Evolutionary conservation across 2,329 filamentous ascomycete species (phyloP), one percentile per base, ranked within the genome.

Genomic region (Cyphellophora attinorum): DNA sequence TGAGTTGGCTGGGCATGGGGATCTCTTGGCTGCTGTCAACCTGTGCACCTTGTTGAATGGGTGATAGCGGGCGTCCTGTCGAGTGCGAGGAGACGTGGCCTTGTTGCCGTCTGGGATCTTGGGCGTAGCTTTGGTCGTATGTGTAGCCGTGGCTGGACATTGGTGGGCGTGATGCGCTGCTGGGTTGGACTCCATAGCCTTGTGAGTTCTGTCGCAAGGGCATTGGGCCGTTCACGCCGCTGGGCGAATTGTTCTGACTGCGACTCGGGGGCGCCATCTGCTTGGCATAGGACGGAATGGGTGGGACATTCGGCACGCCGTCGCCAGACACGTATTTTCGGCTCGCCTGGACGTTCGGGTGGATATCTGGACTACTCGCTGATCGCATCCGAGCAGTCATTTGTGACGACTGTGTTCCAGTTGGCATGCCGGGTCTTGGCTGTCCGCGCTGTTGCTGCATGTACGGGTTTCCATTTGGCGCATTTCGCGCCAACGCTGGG

Each of bases 321-420:
- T 68, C 64, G 19, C 60, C 55, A 56, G 65, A 59, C 59, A 52
- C 56, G 41, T 64, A 64, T 31, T 63, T 63, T 39, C 61, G 57
- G 11, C 56, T 51, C 29, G 68, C 63, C 19, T 69, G 66, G 31
- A 70, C 70, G 44, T 72, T 70, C 34, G 78, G 73, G 34, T 93
- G 85, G 49, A 94, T 94, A 56, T 96, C 88, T 5, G 91, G 89
- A 44, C 88, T 95, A 62, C 89, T 96, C 52, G 93, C 93, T 23
- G 88, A 94, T 45, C 91, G 76, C 61, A 84, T 80, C 46, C 86
- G 52, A 81, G 78, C 54, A 85, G 79, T 44, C 79, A 57, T 44
- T 54, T 40, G 40, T 51, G 57, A 38, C 59, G 55, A 64, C 54
- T 65, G 49, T 69, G 54, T 63, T 70, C 85, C 79, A 12, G 75